These are phyloP conservation scores for Chlorella sorokiniana DNA, from an alignment of 139 green algal species.

Conservation along the genomic window DNA sequence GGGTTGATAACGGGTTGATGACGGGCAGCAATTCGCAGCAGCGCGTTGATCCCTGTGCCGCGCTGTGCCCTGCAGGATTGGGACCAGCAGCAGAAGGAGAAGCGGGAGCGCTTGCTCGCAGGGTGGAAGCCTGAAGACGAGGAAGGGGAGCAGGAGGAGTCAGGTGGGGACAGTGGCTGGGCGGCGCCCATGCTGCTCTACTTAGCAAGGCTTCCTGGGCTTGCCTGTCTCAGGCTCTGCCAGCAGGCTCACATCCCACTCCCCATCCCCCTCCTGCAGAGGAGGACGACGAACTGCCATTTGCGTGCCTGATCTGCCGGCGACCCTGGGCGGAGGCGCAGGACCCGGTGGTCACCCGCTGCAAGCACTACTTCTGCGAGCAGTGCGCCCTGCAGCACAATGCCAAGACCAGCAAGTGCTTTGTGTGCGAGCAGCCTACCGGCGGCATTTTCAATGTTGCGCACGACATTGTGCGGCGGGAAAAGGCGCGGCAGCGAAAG, in stretches of 20 bases:
- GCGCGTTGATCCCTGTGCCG: background rate
- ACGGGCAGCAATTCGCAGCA: background rate
- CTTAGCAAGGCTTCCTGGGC: too few species aligned
- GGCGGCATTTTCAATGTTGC: constrained; percentile 98
- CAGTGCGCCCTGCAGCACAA: constrained; percentile 94
- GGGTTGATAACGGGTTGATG: background rate
- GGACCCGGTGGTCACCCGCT: constrained; percentile 91
- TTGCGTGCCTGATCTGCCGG: constrained; percentile 94
- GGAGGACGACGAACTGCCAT: constrained; percentile 91
- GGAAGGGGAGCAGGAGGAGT: constrained; percentile 53
- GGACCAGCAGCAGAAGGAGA: constrained; percentile 90
- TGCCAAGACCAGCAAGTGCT: constrained; percentile 84
- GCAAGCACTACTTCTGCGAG: constrained; percentile 99
- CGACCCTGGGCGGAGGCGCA: constrained; percentile 78
- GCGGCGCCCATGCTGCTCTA: background rate
- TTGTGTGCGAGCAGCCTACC: constrained; percentile 87
- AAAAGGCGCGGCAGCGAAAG: constrained; percentile 53
- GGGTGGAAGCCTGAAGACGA: constrained; percentile 58
- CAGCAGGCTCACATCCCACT: background rate
- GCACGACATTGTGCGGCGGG: constrained; percentile 86
- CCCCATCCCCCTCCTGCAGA: constrained; percentile 27
- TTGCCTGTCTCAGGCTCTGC: background rate
- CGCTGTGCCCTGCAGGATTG: constrained; percentile 75
- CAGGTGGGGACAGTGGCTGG: background rate
- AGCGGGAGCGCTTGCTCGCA: constrained; percentile 64